Conservation (phyloP, 345 rosid genomes). For the Isatis tinctoria region DNA sequence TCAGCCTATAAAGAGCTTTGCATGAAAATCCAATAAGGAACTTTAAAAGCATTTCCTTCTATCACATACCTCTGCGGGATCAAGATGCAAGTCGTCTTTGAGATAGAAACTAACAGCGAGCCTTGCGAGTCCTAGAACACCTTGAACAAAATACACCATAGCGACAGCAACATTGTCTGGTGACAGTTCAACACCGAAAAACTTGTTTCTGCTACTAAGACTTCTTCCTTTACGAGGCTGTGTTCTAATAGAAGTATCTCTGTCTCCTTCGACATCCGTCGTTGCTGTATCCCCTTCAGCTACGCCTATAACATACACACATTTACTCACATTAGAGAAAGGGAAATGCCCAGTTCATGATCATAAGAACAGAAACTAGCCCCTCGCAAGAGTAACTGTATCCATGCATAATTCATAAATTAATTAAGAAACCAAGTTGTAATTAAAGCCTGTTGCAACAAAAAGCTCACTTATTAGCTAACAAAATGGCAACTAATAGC, state of each 20-base stretch:
- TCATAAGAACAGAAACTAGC: neutral
- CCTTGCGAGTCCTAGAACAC: constrained; percentile 89
- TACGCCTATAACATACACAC: constrained; percentile 32
- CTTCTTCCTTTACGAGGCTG: constrained; percentile 39
- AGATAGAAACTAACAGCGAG: constrained; percentile 92
- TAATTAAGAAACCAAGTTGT: neutral
- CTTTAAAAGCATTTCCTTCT: neutral
- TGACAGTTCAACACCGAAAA: constrained; percentile 77
- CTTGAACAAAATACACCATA: constrained; percentile 99
- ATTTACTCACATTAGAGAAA: neutral
- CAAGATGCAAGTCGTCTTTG: constrained; percentile 93
- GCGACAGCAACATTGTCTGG: constrained; percentile 93
- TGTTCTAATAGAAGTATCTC: constrained; percentile 34
- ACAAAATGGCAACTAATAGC: neutral
- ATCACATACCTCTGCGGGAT: constrained; percentile 89
- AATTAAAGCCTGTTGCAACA: neutral
- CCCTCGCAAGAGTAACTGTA: no score
- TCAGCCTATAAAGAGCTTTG: constrained; percentile 41
- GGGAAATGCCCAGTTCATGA: neutral
- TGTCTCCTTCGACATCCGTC: constrained; percentile 41
- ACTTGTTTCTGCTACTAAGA: constrained; percentile 31
- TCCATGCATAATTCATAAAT: neutral
- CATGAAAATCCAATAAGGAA: neutral
- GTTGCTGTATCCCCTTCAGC: constrained; percentile 51
- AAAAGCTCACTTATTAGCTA: neutral